Conservation (phyloP, 1,284 basidiomycete genomes). For the Ganoderma sinense region DNA sequence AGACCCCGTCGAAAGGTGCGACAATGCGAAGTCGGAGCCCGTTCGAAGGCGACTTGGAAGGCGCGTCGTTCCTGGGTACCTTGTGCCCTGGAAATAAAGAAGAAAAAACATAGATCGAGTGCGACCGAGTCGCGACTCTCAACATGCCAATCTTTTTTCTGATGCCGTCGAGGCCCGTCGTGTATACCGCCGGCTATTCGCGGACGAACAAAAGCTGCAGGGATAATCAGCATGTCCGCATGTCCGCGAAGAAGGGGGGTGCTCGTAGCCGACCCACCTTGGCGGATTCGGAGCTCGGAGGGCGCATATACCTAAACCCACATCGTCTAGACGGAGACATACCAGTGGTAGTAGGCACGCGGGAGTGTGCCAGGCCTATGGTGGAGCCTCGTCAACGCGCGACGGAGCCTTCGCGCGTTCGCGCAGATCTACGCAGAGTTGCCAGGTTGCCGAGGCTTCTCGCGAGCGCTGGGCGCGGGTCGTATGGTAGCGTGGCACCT, state of each 20-base stretch:
- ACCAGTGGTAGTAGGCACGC: not conserved
- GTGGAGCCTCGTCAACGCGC: not conserved
- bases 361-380: not conserved
- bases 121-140: not conserved
- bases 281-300: not conserved
- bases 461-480: not conserved
- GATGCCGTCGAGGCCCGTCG: not conserved
- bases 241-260: not conserved
- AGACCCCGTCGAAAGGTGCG: not conserved
- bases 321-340: not conserved
- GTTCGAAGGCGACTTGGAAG: not conserved
- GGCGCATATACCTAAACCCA: not conserved
- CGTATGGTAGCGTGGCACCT: not conserved
- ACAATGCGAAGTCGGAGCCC: not conserved
- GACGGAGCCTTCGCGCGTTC: not conserved
- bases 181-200: not conserved
- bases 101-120: not conserved
- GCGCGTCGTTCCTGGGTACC: not conserved
- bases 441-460: conserved; percentile 15
- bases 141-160: not conserved
- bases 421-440: conserved; percentile 16
- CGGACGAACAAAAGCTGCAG: not conserved
- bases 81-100: not conserved
- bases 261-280: not conserved
- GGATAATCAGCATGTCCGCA: not conserved